Evolutionary conservation across 1,139 yeast genomes (phyloP), one percentile per base, ranked within the genome.

Genomic region (Hyphopichia fennica): DNA sequence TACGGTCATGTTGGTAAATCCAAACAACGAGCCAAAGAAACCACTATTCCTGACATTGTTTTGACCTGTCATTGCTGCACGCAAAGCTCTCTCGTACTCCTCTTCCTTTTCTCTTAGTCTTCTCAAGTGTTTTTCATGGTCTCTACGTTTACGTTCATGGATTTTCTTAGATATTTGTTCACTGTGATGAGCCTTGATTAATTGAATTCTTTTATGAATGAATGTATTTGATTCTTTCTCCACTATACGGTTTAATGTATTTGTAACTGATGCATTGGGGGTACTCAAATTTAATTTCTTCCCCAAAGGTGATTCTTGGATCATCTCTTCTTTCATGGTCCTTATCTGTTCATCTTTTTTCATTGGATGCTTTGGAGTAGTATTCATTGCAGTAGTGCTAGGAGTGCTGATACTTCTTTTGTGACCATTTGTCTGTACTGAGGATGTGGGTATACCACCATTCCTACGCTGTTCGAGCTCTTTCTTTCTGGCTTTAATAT

Each of bases 221-320:
- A 72, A 71, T 42, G 54, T 56, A 44, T 62, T 69, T 20, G 77
- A 61, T 41, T 73, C 78, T 4, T 38, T 45, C 37, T 72, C 79
- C 9, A 72, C 60, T 4, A 62, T 47, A 3, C 52, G 43, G 37
- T 57, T 63, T 40, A 72, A 61, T 34, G 57, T 56, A 38, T 57
- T 58, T 11, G 60, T 48, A 11, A 60, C 46, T 7, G 63, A 48
- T 32, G 56, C 60, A 13, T 44, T 43, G 2, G 62, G 57, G 10
- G 52, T 35, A 41, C 7, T 36, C 42, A 32, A 55, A 39, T 18
- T 49, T 42, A 13, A 50, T 41, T 9, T 33, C 45, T 38, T 34
- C 32, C 25, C 20, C 39, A 33, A 32, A 25, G 38, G 28, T 16
- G 28, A 27, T 30, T 44, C 40, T 32, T 43, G 22, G 4, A 35